A percentile compares a stretch with the other conserved stretches of the same genome.
Conservation (phyloP, 164 flowering plant genomes). For the Santalum album region DNA sequence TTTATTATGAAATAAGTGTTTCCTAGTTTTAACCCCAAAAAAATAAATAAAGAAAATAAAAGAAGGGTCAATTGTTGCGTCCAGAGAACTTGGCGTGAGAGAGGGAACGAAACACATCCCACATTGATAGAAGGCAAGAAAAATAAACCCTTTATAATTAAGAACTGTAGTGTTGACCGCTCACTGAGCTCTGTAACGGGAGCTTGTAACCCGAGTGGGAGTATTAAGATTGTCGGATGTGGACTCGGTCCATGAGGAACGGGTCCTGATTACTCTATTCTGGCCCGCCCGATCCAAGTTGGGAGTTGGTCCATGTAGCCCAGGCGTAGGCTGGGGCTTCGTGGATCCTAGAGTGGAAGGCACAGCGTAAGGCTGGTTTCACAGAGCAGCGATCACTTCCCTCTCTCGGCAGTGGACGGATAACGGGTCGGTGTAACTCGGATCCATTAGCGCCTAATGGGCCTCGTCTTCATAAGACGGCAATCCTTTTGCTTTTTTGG, state of each 20-base stretch:
- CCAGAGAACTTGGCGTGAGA: too few species aligned
- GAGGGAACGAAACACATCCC: background rate
- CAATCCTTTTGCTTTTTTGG: too few species aligned
- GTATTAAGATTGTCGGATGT: background rate
- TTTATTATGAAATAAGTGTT: too few species aligned
- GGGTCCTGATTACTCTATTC: background rate
- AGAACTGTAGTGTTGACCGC: too few species aligned
- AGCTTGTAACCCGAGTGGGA: background rate
- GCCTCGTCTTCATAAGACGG: too few species aligned
- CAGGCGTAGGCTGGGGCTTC: constrained; percentile 18
- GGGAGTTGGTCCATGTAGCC: constrained; percentile 12
- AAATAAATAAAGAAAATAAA: too few species aligned
- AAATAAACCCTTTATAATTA: too few species aligned
- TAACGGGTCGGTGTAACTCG: constrained; percentile 13
- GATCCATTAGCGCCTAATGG: background rate
- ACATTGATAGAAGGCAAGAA: too few species aligned
- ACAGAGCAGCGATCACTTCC: constrained; percentile 39
- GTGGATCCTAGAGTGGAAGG: constrained; percentile 22
- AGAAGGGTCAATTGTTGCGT: too few species aligned
- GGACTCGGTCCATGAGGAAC: background rate
- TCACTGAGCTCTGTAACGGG: background rate
- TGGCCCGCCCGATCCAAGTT: constrained; percentile 32
- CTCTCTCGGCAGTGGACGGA: constrained; percentile 38
- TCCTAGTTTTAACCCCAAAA: too few species aligned
- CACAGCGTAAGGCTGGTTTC: constrained; percentile 35